phyloP scores from a whole-genome alignment of 1,139 yeast species.

The Saccharomyces hybrid region DNA sequence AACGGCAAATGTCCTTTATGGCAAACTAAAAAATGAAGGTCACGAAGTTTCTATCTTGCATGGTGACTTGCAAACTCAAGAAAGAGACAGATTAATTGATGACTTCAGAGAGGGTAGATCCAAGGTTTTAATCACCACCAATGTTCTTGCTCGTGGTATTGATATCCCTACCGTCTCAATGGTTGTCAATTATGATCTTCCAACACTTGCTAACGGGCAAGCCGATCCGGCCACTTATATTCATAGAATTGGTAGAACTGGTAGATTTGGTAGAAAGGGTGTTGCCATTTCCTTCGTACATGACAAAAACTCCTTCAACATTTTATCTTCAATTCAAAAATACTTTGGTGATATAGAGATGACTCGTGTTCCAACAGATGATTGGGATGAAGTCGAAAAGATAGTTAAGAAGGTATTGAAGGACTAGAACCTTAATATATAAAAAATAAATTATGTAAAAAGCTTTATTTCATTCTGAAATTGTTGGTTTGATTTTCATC shows the following conservation, averaged over 20 bases:
- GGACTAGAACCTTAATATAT: slow-evolving; percentile 13
- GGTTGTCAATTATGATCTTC: slow-evolving; percentile 97
- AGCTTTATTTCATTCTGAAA: neutral
- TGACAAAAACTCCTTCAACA: slow-evolving; percentile 61
- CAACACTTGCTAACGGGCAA: slow-evolving; percentile 40
- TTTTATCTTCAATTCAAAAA: slow-evolving; percentile 56
- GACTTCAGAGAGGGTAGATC: slow-evolving; percentile 90
- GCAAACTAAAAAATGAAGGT: slow-evolving; percentile 71
- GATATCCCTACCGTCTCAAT: slow-evolving; percentile 84
- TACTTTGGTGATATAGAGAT: slow-evolving; percentile 79
- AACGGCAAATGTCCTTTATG: slow-evolving; percentile 74
- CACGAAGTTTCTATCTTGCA: slow-evolving; percentile 85
- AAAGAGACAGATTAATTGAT: slow-evolving; percentile 86
- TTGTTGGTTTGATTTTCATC: neutral
- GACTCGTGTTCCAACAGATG: slow-evolving; percentile 86
- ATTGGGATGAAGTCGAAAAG: slow-evolving; percentile 90
- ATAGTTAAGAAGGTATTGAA: slow-evolving; percentile 79
- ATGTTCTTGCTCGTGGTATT: slow-evolving; percentile 41
- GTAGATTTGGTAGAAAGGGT: too few relatives aligned
- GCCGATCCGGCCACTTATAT: slow-evolving; percentile 97
- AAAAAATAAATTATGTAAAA: slow-evolving; percentile 2
- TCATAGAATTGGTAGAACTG: slow-evolving; percentile 30
- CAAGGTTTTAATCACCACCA: slow-evolving; percentile 90
- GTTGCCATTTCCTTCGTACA: slow-evolving; percentile 53
- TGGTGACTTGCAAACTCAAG: slow-evolving; percentile 61